Evolutionary conservation across 148 eudicot genomes (phyloP).

Genomic region (Rhododendron ovatum): DNA sequence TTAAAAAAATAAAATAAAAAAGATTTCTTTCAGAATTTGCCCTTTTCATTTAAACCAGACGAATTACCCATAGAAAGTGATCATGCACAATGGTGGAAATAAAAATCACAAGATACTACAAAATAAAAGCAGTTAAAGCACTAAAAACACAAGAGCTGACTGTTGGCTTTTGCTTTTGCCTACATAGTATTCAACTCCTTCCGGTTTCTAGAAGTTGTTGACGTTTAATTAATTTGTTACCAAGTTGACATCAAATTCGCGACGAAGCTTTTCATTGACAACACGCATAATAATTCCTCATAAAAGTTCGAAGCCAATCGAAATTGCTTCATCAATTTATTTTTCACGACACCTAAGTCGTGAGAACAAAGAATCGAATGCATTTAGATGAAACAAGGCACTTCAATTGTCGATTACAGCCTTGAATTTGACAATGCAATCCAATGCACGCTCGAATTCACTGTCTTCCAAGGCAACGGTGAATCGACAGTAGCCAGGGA

Average conservation of each 20-base stretch:
- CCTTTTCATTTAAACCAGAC: neutral
- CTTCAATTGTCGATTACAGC: slow-evolving; percentile 24
- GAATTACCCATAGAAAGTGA: neutral
- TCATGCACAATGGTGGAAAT: neutral
- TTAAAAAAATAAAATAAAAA: no score
- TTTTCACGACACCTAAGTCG: neutral
- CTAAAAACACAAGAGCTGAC: neutral
- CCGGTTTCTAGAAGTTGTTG: neutral
- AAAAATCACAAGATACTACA: neutral
- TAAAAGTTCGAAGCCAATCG: neutral
- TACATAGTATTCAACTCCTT: neutral
- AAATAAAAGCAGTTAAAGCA: neutral
- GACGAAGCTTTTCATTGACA: neutral
- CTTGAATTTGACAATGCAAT: slow-evolving; percentile 55
- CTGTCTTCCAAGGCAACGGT: slow-evolving; percentile 72
- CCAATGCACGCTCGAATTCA: slow-evolving; percentile 71
- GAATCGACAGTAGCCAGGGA: slow-evolving; percentile 86
- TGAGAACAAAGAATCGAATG: neutral
- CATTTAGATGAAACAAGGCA: neutral
- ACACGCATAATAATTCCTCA: neutral
- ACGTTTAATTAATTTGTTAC: neutral
- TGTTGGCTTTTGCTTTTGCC: neutral
- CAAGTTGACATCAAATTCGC: neutral
- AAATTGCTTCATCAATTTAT: neutral
- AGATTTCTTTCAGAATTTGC: neutral